Evolutionary conservation across 257 asterid genomes (phyloP).

Genomic region (Penstemon newberryi): DNA sequence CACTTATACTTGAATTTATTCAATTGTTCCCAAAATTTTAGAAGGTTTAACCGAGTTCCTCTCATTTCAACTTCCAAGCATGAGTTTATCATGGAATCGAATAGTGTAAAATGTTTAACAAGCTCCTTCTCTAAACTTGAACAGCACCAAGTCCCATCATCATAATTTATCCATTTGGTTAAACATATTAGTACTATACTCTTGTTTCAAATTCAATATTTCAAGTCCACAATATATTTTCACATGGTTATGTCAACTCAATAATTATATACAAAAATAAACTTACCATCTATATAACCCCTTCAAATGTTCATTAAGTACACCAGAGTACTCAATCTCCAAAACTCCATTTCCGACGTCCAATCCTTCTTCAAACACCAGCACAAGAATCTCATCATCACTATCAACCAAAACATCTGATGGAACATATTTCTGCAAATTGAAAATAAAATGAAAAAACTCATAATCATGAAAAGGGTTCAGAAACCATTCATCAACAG

Average conservation of each 20-base stretch:
- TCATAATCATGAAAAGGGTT: not conserved
- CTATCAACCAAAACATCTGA: conserved; percentile 30
- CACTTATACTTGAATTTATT: too few relatives aligned
- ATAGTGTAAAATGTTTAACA: too few relatives aligned
- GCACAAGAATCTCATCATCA: conserved; percentile 38
- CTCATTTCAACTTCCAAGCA: too few relatives aligned
- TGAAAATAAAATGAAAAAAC: not conserved
- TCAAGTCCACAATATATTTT: not conserved
- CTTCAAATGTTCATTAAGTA: conserved; percentile 36
- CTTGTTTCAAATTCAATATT: too few relatives aligned
- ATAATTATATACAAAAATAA: not conserved
- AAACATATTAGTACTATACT: too few relatives aligned
- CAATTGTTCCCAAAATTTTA: too few relatives aligned
- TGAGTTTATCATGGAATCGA: too few relatives aligned
- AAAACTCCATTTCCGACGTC: conserved; percentile 33
- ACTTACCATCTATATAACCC: conserved; percentile 45
- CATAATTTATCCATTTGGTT: too few relatives aligned
- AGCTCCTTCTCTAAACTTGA: too few relatives aligned
- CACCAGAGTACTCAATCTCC: conserved; percentile 38
- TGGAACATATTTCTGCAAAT: conserved; percentile 42
- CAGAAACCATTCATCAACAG: too few relatives aligned
- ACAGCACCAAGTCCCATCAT: too few relatives aligned
- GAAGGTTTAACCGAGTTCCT: too few relatives aligned
- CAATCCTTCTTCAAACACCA: conserved; percentile 36
- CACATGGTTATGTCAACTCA: not conserved